These are phyloP conservation scores for Ascochyta rabiei DNA, from an alignment of 2,329 filamentous ascomycete species.

Conservation along the genomic window DNA sequence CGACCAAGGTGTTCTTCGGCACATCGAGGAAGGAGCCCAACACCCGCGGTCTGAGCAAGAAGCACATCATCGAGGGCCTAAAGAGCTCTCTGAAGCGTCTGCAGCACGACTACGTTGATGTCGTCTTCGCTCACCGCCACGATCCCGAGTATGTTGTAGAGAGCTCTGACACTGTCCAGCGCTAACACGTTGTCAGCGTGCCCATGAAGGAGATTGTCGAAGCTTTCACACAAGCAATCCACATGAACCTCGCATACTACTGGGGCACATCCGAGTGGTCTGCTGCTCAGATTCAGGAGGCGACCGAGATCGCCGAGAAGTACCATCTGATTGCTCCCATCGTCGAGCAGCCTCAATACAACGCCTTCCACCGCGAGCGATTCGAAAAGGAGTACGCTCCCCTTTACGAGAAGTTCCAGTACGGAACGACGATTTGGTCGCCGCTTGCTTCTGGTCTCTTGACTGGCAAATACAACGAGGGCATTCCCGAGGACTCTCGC, in stretches of 20 bases:
- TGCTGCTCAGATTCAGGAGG: conserved; percentile 65
- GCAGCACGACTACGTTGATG: conserved; percentile 69
- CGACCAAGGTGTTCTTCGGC: conserved; percentile 57
- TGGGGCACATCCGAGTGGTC: conserved; percentile 65
- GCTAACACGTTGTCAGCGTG: conserved; percentile 47
- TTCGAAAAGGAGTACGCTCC: conserved; percentile 68
- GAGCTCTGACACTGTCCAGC: background rate
- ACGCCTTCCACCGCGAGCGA: conserved; percentile 65
- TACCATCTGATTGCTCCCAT: conserved; percentile 66
- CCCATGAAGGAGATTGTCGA: conserved; percentile 69
- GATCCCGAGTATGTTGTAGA: conserved; percentile 52
- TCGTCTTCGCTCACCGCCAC: conserved; percentile 67
- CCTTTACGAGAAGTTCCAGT: conserved; percentile 62
- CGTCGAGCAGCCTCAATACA: conserved; percentile 64
- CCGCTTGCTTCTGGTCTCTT: conserved; percentile 62
- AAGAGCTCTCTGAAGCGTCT: conserved; percentile 65
- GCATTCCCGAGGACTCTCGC: conserved; percentile 65
- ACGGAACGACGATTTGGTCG: conserved; percentile 63
- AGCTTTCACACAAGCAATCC: conserved; percentile 58
- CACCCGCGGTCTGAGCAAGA: conserved; percentile 56
- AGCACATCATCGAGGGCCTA: conserved; percentile 63
- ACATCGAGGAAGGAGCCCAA: conserved; percentile 64
- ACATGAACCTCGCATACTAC: conserved; percentile 63
- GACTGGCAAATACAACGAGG: conserved; percentile 69
- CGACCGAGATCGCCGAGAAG: conserved; percentile 64